A percentile compares a stretch with the other conserved stretches of the same genome.
phyloP scores from a whole-genome alignment of 345 rosid genomes.

The Mallotus nudiflorus region DNA sequence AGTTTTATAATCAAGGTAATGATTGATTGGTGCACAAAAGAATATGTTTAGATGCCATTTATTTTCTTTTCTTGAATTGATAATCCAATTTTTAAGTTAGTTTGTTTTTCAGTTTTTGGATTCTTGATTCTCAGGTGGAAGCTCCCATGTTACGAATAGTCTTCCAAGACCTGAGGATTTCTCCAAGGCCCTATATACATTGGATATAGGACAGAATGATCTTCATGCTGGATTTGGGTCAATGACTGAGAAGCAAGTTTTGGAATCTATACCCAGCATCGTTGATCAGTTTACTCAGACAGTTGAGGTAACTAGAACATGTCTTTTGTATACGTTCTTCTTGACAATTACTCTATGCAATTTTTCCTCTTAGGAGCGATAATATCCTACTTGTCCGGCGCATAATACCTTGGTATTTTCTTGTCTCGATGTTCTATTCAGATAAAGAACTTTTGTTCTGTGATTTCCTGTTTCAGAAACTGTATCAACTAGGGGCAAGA shows the following conservation, averaged over 20 bases:
- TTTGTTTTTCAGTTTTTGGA: not conserved
- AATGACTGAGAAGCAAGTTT: constrained; percentile 7
- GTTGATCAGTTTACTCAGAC: constrained; percentile 15
- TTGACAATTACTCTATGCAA: no score
- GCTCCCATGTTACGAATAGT: not conserved
- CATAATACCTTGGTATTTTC: no score
- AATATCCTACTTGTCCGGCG: no score
- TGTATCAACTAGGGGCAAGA: constrained; percentile 10
- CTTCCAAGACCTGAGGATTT: constrained; percentile 33
- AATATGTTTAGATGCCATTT: no score
- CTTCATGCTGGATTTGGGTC: constrained; percentile 19
- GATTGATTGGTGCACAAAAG: not conserved
- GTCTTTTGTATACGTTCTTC: no score
- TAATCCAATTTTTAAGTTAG: not conserved
- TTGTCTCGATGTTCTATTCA: not conserved
- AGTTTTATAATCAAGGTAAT: constrained; percentile 28
- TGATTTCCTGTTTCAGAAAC: not conserved
- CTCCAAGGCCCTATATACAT: constrained; percentile 30
- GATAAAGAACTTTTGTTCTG: not conserved
- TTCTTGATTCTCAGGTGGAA: constrained; percentile 16
- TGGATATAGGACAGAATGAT: constrained; percentile 23
- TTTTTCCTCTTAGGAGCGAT: no score
- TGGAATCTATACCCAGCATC: constrained; percentile 23
- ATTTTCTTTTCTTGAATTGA: not conserved
- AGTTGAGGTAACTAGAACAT: constrained; percentile 6